phyloP scores from a whole-genome alignment of 2,329 filamentous ascomycete species.

The Ascosphaera pollenicola region DNA sequence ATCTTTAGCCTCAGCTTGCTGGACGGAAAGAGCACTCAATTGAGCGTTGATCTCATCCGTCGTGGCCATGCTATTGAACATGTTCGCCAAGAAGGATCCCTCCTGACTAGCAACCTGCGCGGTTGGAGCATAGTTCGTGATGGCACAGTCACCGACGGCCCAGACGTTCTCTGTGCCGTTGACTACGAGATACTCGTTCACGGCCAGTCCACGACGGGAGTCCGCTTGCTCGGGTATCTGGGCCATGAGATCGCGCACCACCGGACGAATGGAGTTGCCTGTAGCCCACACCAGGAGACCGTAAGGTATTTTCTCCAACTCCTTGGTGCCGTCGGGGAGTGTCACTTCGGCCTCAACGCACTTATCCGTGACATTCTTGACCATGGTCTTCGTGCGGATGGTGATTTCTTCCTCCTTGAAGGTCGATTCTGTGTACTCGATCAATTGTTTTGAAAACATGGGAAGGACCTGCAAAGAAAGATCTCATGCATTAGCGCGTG shows the following conservation, averaged over 20 bases:
- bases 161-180: constrained; percentile 94
- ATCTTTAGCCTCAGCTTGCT: constrained; percentile 44
- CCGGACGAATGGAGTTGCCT: constrained; percentile 74
- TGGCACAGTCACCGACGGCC: constrained; percentile 92
- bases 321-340: constrained; percentile 65
- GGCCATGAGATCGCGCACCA: constrained; percentile 77
- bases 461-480: constrained; percentile 40
- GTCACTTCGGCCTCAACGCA: constrained; percentile 76
- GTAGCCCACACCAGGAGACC: constrained; percentile 97
- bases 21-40: constrained; percentile 44
- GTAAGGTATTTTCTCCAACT: constrained; percentile 64
- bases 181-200: constrained; percentile 97
- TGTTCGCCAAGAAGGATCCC: constrained; percentile 75
- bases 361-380: constrained; percentile 89
- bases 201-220: constrained; percentile 78
- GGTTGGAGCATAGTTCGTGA: constrained; percentile 92
- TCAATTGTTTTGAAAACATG: constrained; percentile 97
- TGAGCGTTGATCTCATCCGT: constrained; percentile 61
- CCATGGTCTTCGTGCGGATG: constrained; percentile 96
- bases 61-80: constrained; percentile 99
- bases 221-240: constrained; percentile 90
- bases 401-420: constrained; percentile 98
- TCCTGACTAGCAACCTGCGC: constrained; percentile 94
- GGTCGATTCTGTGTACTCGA: constrained; percentile 97
- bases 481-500: too few relatives aligned